A percentile compares a stretch with the other conserved stretches of the same genome.
These are phyloP conservation scores for Collybia nuda DNA, from an alignment of 768 basidiomycete genomes.

Conservation along the genomic window DNA sequence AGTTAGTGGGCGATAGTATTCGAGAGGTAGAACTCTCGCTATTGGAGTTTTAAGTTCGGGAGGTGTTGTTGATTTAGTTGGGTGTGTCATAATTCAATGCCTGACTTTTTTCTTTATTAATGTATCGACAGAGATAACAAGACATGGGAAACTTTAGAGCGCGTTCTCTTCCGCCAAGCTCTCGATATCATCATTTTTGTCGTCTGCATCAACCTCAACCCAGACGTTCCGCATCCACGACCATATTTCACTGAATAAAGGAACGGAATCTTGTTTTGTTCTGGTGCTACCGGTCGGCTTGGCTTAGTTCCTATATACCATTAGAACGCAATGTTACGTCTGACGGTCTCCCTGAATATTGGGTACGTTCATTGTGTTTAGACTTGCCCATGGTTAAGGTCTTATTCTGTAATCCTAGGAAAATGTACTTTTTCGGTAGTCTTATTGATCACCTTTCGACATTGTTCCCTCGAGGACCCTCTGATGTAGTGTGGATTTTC, in stretches of 20 bases:
- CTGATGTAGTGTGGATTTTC: slow-evolving; percentile 85
- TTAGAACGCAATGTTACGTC: slow-evolving; percentile 90
- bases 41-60: too few species aligned
- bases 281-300: slow-evolving; percentile 97
- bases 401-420: slow-evolving; percentile 39
- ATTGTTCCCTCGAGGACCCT: slow-evolving; percentile 91
- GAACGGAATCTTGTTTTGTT: slow-evolving; percentile 77
- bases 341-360: slow-evolving; percentile 85
- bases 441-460: slow-evolving; percentile 97
- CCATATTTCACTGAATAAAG: slow-evolving; percentile 75
- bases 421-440: slow-evolving; percentile 79
- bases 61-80: too few species aligned
- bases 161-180: slow-evolving; percentile 94
- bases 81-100: too few species aligned
- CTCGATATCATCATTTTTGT: slow-evolving; percentile 96
- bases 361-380: slow-evolving; percentile 55
- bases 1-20: too few species aligned
- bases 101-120: too few species aligned
- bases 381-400: not conserved
- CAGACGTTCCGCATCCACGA: slow-evolving; percentile 70
- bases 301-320: slow-evolving; percentile 96
- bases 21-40: too few species aligned
- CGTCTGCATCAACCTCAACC: slow-evolving; percentile 98
- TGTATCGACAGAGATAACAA: too few species aligned
- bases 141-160: slow-evolving; percentile 96